A percentile compares a stretch with the other conserved stretches of the same genome.
These are phyloP conservation scores for Pichia sp. DNA, from an alignment of 1,139 yeast species.

Conservation along the genomic window DNA sequence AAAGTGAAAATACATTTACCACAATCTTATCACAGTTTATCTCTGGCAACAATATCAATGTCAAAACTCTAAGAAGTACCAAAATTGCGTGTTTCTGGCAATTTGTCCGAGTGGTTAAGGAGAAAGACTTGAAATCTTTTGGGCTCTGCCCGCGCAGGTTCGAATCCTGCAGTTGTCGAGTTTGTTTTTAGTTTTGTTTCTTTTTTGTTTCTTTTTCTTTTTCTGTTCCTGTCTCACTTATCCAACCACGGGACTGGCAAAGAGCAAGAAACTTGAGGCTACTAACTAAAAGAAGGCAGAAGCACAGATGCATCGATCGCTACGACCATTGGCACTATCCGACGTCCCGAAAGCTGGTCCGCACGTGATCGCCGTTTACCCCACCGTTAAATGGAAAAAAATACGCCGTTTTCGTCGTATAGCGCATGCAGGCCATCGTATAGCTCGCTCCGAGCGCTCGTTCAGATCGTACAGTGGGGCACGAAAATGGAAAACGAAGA, in stretches of 20 bases:
- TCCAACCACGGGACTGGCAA: no score
- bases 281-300: no score
- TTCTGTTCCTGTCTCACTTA: no score
- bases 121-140: conserved; percentile 40
- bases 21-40: no score
- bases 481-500: not conserved
- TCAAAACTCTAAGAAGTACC: not conserved
- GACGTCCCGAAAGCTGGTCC: no score
- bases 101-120: conserved; percentile 39
- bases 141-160: conserved; percentile 40
- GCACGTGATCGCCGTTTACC: not conserved
- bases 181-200: not conserved
- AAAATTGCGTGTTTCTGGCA: conserved; percentile 11
- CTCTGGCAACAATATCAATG: no score
- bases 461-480: not conserved
- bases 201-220: no score
- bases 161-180: conserved; percentile 38
- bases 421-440: not conserved
- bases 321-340: no score
- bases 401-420: not conserved
- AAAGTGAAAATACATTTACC: no score
- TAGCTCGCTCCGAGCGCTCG: not conserved
- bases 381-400: not conserved
- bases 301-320: not conserved
- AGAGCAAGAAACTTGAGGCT: no score